Percentiles rank a stretch among this genome's conserved stretches.
These are phyloP conservation scores for Pichia rugopelliculosa DNA, from an alignment of 805 yeast genomes.

Conservation along the genomic window DNA sequence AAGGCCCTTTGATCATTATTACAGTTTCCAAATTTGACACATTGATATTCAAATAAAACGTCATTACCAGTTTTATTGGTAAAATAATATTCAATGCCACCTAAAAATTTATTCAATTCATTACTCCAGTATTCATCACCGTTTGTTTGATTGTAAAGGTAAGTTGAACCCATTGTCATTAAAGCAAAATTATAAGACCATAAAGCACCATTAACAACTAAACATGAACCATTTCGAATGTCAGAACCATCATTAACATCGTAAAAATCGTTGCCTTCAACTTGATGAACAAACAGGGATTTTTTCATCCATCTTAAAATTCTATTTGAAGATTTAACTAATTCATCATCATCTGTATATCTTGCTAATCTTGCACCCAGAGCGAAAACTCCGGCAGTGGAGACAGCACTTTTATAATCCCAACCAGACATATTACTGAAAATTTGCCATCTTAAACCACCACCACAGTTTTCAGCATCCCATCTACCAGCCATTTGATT, in stretches of 20 bases:
- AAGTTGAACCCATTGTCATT: slow-evolving; percentile 61
- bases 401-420: slow-evolving; percentile 82
- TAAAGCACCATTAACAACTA: slow-evolving; percentile 39
- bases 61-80: slow-evolving; percentile 15
- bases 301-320: slow-evolving; percentile 76
- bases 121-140: slow-evolving; percentile 36
- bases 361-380: slow-evolving; percentile 82
- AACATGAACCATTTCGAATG: slow-evolving; percentile 40
- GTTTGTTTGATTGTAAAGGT: slow-evolving; percentile 51
- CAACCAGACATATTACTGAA: slow-evolving; percentile 91
- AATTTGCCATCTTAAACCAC: slow-evolving; percentile 96
- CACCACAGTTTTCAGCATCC: slow-evolving; percentile 79
- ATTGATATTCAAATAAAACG: slow-evolving; percentile 55
- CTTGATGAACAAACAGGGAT: slow-evolving; percentile 38
- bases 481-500: slow-evolving; percentile 87
- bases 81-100: slow-evolving; percentile 37
- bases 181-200: slow-evolving; percentile 72
- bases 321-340: slow-evolving; percentile 64
- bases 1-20: slow-evolving; percentile 74
- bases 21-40: slow-evolving; percentile 45
- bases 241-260: slow-evolving; percentile 63
- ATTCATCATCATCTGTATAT: slow-evolving; percentile 66
- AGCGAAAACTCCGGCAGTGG: slow-evolving; percentile 84
- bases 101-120: slow-evolving; percentile 32
- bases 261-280: slow-evolving; percentile 27